Base-by-base conservation (phyloP, 176 grass and related monocot species). In the Elaeis guineensis region DNA sequence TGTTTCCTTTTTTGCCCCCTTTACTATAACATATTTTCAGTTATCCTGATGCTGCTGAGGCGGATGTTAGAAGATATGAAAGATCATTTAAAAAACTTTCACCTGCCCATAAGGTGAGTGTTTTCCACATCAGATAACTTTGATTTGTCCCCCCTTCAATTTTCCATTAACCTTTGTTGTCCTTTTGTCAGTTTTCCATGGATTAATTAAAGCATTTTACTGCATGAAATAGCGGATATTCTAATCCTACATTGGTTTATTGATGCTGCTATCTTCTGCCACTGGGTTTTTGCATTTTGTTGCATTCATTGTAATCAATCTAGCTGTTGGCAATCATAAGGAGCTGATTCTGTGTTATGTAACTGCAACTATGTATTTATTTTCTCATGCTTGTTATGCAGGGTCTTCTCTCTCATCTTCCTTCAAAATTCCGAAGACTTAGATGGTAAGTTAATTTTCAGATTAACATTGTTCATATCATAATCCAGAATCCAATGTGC, bases 341-440 rank as follows among this genome's bases (percentile, higher is more conserved):
- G 35, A 12, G 35, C 0, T 44, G 35, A 9, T 44, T 44, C 35
- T 11, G 14, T 44, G 12, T 44, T 11, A 12, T 44, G 35, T 12
- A 44, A 44, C 35, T 44, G 11, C 35, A 14, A 44, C 11, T 6
- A 44, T 3, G 11, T 44, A 44, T 44, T 44, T 44, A 44, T 44
- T 14, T 44, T 12, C 35, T 44, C 35, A 44, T 44, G 35, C 35
- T 44, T 44, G 11, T 49, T 85, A 35, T 82, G 62, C 69, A 98
- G 93, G 78, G 75, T 73, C 87, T 92, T 76, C 93, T 98, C 52
- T 89, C 81, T 51, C 79, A 92, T 86, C 87, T 98, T 77, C 84
- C 87, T 62, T 62, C 89, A 30, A 98, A 98, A 66, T 83, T 85
- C 62, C 76, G 86, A 74, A 80, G 73, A 68, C 65, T 92, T 49